These are phyloP conservation scores for Maudiozyma humilis DNA, from an alignment of 1,139 yeast genomes.

Conservation along the genomic window DNA sequence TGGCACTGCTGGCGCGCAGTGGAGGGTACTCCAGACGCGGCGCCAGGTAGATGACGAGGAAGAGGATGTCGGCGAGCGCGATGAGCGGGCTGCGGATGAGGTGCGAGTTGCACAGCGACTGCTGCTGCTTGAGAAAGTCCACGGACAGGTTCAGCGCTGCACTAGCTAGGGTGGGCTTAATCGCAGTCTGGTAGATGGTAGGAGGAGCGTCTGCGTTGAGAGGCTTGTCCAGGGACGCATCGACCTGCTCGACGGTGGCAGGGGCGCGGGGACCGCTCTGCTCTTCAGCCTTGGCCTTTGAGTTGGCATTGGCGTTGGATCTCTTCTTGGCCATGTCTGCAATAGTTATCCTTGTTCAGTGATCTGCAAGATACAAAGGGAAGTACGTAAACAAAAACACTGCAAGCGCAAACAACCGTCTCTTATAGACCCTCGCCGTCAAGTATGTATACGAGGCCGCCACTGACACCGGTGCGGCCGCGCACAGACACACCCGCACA, in stretches of 20 bases:
- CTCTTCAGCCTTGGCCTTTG: neutral
- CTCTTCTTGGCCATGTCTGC: neutral
- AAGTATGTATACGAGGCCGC: too few species aligned
- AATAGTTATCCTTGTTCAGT: too few species aligned
- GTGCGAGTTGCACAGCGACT: constrained; percentile 41
- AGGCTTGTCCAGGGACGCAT: constrained; percentile 46
- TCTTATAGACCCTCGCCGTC: too few species aligned
- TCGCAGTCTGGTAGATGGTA: constrained; percentile 38
- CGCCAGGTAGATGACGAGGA: constrained; percentile 22
- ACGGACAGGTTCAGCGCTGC: constrained; percentile 57
- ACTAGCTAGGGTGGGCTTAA: constrained; percentile 50
- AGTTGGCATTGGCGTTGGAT: neutral
- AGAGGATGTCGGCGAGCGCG: constrained; percentile 24
- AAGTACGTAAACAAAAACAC: too few species aligned
- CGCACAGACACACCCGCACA: too few species aligned
- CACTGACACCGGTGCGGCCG: too few species aligned
- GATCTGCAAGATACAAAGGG: too few species aligned
- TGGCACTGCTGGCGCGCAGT: constrained; percentile 2
- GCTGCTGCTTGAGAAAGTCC: constrained; percentile 53
- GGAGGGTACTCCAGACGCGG: constrained; percentile 18
- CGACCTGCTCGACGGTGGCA: constrained; percentile 34
- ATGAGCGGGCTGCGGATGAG: constrained; percentile 45
- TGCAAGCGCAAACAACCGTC: too few species aligned
- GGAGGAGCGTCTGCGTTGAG: constrained; percentile 44
- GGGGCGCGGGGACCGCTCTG: neutral